Conservation (phyloP, 2,329 filamentous ascomycete genomes). For the Alternaria novae-zelandiae region DNA sequence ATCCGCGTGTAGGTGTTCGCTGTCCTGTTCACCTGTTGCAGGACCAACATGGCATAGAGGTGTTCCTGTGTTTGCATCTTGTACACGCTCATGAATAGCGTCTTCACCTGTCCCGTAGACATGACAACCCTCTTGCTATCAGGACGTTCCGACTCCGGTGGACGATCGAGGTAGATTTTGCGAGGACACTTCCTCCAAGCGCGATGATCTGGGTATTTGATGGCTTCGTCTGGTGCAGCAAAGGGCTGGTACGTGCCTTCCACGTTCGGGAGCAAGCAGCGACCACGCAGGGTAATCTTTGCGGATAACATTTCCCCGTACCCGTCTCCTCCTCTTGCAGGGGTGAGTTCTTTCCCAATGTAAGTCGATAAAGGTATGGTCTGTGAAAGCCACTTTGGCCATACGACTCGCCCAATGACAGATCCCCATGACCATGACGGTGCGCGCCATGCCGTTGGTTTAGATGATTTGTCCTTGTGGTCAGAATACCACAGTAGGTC, state of each 20-base stretch:
- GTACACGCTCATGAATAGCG: not conserved
- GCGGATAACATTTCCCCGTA: not conserved
- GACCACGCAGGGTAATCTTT: not conserved
- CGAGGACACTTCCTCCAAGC: not conserved
- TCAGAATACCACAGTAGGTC: not conserved
- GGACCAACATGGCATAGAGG: not conserved
- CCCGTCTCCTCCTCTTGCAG: not conserved
- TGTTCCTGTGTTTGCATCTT: too few species aligned
- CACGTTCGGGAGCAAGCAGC: not conserved
- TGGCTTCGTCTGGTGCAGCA: not conserved
- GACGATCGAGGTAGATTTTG: not conserved
- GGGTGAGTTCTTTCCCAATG: not conserved
- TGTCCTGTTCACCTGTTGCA: not conserved
- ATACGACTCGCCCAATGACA: not conserved
- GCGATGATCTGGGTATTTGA: not conserved
- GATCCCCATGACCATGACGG: constrained; percentile 12
- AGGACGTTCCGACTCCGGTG: not conserved
- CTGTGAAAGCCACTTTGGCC: not conserved
- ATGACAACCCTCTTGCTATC: not conserved
- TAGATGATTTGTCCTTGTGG: not conserved
- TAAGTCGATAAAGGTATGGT: not conserved
- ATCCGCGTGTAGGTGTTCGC: not conserved
- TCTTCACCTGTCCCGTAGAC: not conserved
- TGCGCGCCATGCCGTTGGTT: not conserved
- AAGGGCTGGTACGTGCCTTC: not conserved